These are phyloP conservation scores for Pneumocystis carinii DNA, from an alignment of 1,139 yeast genomes.

Conservation along the genomic window DNA sequence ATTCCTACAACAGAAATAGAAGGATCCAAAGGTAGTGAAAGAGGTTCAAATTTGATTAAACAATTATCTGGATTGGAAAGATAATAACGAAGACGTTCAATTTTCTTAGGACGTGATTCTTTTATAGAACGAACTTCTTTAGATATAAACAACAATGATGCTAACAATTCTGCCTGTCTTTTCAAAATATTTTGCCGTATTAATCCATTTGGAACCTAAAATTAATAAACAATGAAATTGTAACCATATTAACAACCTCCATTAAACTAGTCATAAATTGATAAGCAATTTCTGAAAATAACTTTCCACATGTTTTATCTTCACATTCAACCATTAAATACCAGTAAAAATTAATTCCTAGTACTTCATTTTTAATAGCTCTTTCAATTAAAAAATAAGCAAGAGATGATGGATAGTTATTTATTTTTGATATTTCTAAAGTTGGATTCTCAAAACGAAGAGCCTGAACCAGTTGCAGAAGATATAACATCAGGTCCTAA, in stretches of 20 bases:
- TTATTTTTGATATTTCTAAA: not conserved
- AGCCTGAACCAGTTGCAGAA: constrained; percentile 86
- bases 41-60: constrained; percentile 35
- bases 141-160: constrained; percentile 31
- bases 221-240: not conserved
- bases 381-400: constrained; percentile 67
- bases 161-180: constrained; percentile 33
- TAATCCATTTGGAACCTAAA: constrained; percentile 18
- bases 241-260: not conserved
- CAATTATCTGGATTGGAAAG: constrained; percentile 28
- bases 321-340: constrained; percentile 74
- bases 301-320: constrained; percentile 34
- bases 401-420: constrained; percentile 30
- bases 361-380: constrained; percentile 46
- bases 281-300: constrained; percentile 20
- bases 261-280: constrained; percentile 24
- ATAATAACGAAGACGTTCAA: constrained; percentile 30
- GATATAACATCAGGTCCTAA: constrained; percentile 54
- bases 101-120: constrained; percentile 43
- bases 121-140: constrained; percentile 32
- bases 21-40: constrained; percentile 63
- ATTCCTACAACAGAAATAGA: constrained; percentile 54
- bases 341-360: constrained; percentile 86
- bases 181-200: constrained; percentile 22
- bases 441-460: constrained; percentile 50